phyloP scores from a whole-genome alignment of 768 basidiomycete genomes.

The Hemileccinum rubropunctum region DNA sequence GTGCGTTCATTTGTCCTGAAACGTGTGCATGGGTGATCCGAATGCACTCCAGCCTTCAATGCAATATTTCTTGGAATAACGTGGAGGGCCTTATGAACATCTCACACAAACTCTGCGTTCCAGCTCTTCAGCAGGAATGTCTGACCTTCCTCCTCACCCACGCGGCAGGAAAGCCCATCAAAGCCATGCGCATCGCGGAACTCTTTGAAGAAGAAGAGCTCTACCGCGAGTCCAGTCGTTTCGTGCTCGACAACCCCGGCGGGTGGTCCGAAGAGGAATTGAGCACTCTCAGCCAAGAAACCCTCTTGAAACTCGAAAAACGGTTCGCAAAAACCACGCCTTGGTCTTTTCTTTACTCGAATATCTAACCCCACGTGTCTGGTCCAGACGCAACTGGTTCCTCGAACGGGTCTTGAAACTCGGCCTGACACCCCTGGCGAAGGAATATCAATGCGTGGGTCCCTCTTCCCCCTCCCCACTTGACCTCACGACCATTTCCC shows the following conservation, averaged over 20 bases:
- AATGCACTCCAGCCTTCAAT: slow-evolving; percentile 59
- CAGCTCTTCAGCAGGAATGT: slow-evolving; percentile 78
- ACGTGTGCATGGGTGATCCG: background rate
- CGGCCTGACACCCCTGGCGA: slow-evolving; percentile 80
- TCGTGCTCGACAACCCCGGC: slow-evolving; percentile 89
- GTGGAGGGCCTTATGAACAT: slow-evolving; percentile 91
- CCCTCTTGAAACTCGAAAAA: slow-evolving; percentile 86
- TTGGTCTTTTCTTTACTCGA: background rate
- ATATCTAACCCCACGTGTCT: too few relatives aligned
- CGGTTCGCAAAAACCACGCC: slow-evolving; percentile 40
- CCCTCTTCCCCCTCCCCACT: background rate
- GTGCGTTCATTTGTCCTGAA: slow-evolving; percentile 42
- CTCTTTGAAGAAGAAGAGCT: slow-evolving; percentile 87
- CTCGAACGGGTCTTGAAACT: slow-evolving; percentile 92
- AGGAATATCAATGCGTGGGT: slow-evolving; percentile 91
- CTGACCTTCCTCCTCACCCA: slow-evolving; percentile 87
- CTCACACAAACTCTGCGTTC: slow-evolving; percentile 83
- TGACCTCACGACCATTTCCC: background rate
- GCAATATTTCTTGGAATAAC: slow-evolving; percentile 94
- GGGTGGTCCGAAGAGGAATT: slow-evolving; percentile 81
- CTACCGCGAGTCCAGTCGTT: slow-evolving; percentile 87
- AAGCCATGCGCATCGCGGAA: slow-evolving; percentile 90
- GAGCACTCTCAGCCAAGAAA: slow-evolving; percentile 77
- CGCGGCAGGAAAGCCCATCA: slow-evolving; percentile 89
- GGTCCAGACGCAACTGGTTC: slow-evolving; percentile 79